Conservation (phyloP, 805 yeast genomes). For the Kuraishia piskuri region DNA sequence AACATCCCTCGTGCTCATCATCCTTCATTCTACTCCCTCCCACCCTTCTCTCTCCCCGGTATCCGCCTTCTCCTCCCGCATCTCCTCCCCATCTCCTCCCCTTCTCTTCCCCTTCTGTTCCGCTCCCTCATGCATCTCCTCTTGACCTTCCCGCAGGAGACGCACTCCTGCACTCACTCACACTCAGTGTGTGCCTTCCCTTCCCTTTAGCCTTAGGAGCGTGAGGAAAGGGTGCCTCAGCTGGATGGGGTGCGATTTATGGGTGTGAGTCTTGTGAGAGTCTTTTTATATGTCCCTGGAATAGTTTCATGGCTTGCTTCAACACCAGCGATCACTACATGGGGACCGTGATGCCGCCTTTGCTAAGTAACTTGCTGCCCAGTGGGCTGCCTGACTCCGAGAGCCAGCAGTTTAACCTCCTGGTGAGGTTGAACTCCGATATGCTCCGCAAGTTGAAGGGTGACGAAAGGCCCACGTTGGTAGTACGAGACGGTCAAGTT, state of each 20-base stretch:
- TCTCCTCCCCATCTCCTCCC: neutral
- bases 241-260: too few relatives aligned
- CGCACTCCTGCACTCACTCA: neutral
- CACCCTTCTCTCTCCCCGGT: too few relatives aligned
- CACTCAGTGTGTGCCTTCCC: neutral
- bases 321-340: neutral
- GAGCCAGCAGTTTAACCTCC: constrained; percentile 1
- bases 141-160: neutral
- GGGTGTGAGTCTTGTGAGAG: too few relatives aligned
- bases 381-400: neutral
- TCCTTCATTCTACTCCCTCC: too few relatives aligned
- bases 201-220: neutral
- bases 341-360: neutral
- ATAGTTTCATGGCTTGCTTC: too few relatives aligned
- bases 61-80: neutral
- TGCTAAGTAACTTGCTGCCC: neutral
- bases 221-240: too few relatives aligned
- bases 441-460: neutral
- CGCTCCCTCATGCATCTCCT: neutral
- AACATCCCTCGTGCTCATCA: too few relatives aligned
- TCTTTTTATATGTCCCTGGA: too few relatives aligned
- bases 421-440: neutral
- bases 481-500: neutral
- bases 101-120: neutral
- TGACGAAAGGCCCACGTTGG: neutral